Base-by-base conservation (phyloP, 2,329 filamentous ascomycete species). In the Neonectria magnoliae region DNA sequence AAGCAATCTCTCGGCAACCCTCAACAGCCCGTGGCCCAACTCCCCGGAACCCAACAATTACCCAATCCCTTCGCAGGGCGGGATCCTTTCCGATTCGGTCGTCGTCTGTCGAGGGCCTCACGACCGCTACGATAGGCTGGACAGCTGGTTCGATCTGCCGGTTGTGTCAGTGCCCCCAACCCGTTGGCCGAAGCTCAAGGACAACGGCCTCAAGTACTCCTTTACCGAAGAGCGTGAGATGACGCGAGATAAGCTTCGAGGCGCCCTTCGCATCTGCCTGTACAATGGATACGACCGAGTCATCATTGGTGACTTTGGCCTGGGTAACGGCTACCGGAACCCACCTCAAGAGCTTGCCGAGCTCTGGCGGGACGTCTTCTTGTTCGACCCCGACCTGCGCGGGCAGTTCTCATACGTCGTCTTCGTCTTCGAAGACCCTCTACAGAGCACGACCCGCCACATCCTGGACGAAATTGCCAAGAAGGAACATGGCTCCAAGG, bases 151-250 rank as follows among this genome's bases (percentile, higher is more conserved):
- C 69, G 82, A 86, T 50, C 79, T 93, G 31, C 90, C 91, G 10
- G 89, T 94, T n/a, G 87, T 93, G 60, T 93, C 90, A 2, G 89
- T 93, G 20, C 87, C 90, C 22, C 91, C 92, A 10, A 88, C 90
- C 8, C 87, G 90, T 25, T 88, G 91, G 79, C 92, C 92, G 18
- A 93, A 93, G 78, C 85, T 94, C 42, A 89, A 89, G 71, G 87
- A 88, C 64, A 83, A 84, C 53, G 89, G 88, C n/a, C 83, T 83
- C 65, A 87, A 87, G 67, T 94, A 93, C 78, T 91, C 90, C 0
- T 94, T 94, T 77, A 82, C 84, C 4, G 84, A 90, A 71, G 92
- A 94, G 78, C 87, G 87, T 65, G 88, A 91, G 68, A 84, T 93
- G 76, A 91, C 93, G 79, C 85, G 85, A 72, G 89, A 91, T 72